Evolutionary conservation across 257 asterid genomes (phyloP), one percentile per base, ranked within the genome.

Genomic region (Gynochthodes officinalis): DNA sequence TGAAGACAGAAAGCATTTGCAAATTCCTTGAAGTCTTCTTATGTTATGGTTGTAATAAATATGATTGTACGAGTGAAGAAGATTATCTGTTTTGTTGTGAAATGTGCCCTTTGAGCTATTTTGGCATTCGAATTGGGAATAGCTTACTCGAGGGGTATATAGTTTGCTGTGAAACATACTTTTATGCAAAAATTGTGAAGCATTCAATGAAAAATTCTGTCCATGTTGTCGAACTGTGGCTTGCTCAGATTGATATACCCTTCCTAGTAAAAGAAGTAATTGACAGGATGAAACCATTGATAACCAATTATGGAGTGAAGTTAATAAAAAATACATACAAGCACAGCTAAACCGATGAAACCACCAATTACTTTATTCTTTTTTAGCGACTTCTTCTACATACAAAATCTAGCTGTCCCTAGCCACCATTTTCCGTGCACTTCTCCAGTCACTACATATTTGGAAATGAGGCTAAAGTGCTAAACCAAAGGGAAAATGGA

Each of bases 1-100:
- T 40, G 86, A 80, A 61, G 82, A 85, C 73, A 78, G 78, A 67
- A 80, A 76, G 79, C 86, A 71, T 75, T 52, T 75, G 71, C 81
- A 73, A 59, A 78, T 25, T 78, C 86, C 84, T 72, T 73, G 81
- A 69, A 27, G 60, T 76, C 85, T 78, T 80, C 83, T 78, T 66
- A 53, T 67, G 58, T 65, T 71, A 76, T 71, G 74, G 71, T 76
- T 82, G 70, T 75, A 80, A 74, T 68, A 67, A 30, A 75, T 58
- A 72, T 43, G 83, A 70, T 67, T 61, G 65, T 83, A 69, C 54
- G 52, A 52, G 25, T 70, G 55, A 71, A 75, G 70, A 68, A 68
- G 77, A 30, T 74, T 77, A 30, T 77, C 75, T 62, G 81, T 82
- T 78, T 81, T 79, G 60, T 74, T 49, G 70, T 42, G 71, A 73